These are phyloP conservation scores for Metschnikowia anglica DNA, from an alignment of 805 yeast species.

Conservation along the genomic window DNA sequence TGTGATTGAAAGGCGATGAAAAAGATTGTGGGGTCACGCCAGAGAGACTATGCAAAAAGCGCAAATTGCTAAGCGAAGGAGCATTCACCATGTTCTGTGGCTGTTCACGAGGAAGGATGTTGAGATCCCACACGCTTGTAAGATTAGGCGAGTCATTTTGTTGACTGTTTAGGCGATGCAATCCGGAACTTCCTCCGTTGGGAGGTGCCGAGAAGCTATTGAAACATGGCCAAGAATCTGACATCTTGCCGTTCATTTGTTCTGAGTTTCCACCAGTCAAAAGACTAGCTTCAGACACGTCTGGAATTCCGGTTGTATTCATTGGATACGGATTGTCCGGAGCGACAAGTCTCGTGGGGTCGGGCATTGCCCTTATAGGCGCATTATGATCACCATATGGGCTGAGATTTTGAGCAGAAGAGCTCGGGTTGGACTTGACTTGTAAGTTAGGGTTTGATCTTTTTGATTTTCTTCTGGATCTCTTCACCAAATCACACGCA, in stretches of 20 bases:
- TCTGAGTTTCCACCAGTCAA: no score
- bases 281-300: no score
- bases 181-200: background rate
- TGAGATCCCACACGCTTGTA: background rate
- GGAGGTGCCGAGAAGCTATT: no score
- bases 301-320: no score
- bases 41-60: slow-evolving; percentile 3
- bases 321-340: no score
- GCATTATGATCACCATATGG: no score
- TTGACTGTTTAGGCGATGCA: background rate
- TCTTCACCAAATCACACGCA: slow-evolving; percentile 19
- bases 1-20: slow-evolving; percentile 1
- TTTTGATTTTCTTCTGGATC: no score
- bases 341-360: no score
- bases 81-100: background rate
- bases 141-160: background rate
- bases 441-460: no score
- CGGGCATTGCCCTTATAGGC: no score
- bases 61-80: background rate
- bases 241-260: no score
- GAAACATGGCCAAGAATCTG: no score
- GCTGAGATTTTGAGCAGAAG: background rate
- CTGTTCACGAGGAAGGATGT: background rate
- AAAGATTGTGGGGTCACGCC: background rate
- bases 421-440: background rate